phyloP scores from a whole-genome alignment of 1,139 yeast genomes.

The Pichia cactophila region DNA sequence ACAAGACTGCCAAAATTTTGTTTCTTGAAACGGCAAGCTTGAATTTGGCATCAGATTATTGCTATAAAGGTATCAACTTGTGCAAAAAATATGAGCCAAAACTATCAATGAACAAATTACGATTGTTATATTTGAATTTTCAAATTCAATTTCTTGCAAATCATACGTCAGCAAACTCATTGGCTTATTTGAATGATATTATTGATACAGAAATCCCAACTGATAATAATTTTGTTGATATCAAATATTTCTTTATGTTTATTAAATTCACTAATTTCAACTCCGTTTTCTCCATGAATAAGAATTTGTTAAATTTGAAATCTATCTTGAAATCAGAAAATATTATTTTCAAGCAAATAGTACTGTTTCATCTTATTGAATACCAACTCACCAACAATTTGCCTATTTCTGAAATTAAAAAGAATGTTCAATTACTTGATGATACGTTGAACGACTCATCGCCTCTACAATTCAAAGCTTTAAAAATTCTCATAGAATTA shows the following conservation, averaged over 20 bases:
- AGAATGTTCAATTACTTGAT: neutral
- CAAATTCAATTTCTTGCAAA: conserved; percentile 27
- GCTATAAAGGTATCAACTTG: conserved; percentile 33
- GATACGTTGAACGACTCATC: neutral
- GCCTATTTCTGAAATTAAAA: conserved; percentile 22
- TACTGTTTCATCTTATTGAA: conserved; percentile 13
- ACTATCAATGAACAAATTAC: conserved; percentile 19
- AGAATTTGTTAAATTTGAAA: conserved; percentile 29
- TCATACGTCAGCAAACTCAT: conserved; percentile 23
- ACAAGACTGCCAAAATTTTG: conserved; percentile 33
- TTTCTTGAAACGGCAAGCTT: conserved; percentile 36
- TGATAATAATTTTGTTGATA: conserved; percentile 3
- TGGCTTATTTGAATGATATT: conserved; percentile 29
- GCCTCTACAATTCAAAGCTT: conserved; percentile 31
- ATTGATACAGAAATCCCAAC: conserved; percentile 21
- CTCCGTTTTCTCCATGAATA: conserved; percentile 22
- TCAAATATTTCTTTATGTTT: conserved; percentile 28
- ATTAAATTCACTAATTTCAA: conserved; percentile 30
- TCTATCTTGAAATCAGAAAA: conserved; percentile 20
- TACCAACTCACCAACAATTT: conserved; percentile 3
- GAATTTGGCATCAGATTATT: conserved; percentile 35
- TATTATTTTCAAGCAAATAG: conserved; percentile 20
- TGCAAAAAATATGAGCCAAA: conserved; percentile 27
- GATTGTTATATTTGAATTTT: conserved; percentile 32
- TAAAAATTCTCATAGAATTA: conserved; percentile 26